Evolutionary conservation across 2,329 filamentous ascomycete species (phyloP).

Genomic region (Calonectria hongkongensis): DNA sequence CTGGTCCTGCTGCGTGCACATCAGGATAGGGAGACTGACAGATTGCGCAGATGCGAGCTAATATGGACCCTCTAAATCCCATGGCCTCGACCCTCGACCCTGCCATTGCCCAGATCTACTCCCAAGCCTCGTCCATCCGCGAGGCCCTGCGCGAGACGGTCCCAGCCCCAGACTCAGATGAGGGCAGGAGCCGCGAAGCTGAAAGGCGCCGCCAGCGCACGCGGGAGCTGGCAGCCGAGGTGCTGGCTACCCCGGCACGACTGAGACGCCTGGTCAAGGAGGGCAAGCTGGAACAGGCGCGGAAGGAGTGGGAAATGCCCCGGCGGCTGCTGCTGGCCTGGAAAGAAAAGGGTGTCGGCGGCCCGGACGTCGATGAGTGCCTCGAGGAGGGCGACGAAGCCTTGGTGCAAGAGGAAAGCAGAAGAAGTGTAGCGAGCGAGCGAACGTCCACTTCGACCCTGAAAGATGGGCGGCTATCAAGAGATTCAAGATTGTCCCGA

Average conservation of each 20-base stretch:
- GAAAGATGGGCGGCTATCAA: slow-evolving; percentile 47
- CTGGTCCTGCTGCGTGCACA: neutral
- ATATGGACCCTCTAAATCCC: slow-evolving; percentile 86
- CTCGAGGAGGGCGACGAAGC: slow-evolving; percentile 74
- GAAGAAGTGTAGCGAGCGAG: slow-evolving; percentile 46
- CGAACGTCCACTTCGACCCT: slow-evolving; percentile 44
- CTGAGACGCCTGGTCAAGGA: slow-evolving; percentile 75
- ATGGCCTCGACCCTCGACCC: slow-evolving; percentile 83
- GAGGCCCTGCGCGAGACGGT: slow-evolving; percentile 69
- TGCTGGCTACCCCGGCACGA: slow-evolving; percentile 76
- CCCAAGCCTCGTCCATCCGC: slow-evolving; percentile 73
- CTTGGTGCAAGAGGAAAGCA: slow-evolving; percentile 54
- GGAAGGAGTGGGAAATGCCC: slow-evolving; percentile 73
- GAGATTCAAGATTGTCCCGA: slow-evolving; percentile 41
- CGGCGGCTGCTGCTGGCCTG: slow-evolving; percentile 71
- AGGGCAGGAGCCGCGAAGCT: slow-evolving; percentile 59
- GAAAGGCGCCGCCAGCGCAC: slow-evolving; percentile 61
- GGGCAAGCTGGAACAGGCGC: slow-evolving; percentile 77
- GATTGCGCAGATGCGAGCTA: slow-evolving; percentile 78
- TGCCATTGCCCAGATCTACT: slow-evolving; percentile 84
- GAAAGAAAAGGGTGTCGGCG: slow-evolving; percentile 73
- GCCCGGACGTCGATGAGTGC: slow-evolving; percentile 71
- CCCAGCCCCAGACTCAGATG: slow-evolving; percentile 66
- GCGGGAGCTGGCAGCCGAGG: slow-evolving; percentile 77
- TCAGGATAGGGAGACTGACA: neutral